Base-by-base conservation (phyloP, 1,284 basidiomycete species). In the Papiliotrema fonsecae region DNA sequence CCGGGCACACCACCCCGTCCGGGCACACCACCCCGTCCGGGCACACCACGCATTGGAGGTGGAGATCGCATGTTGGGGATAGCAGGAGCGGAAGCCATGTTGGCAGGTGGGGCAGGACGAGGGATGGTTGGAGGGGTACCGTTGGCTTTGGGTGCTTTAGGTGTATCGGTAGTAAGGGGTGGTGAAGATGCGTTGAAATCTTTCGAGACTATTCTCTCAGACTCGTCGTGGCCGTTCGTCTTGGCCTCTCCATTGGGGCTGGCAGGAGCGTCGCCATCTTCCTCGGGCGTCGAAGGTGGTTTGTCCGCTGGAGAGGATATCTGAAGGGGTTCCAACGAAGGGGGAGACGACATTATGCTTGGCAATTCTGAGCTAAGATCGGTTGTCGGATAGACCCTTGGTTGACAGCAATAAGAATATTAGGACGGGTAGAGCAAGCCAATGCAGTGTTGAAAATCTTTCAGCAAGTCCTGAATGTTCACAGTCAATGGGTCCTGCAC, bases 281-380 rank as follows among this genome's bases (percentile, higher is more conserved):
- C n/a, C n/a, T n/a, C n/a, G n/a, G n/a, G n/a, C n/a, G n/a, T n/a
- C n/a, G n/a, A n/a, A n/a, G 30, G 30, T 9, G 30, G 30, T 16
- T 31, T 9, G 16, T 31, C 30, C 10, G 30, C 30, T 10, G 30
- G 30, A 31, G 30, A 31, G 30, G 53, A 30, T 21, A 55, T 46
- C 16, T 52, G 36, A 16, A 52, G 47, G 11, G 44, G 18, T 9
- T 52, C 49, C 13, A 56, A 47, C 6, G 54, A 51, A n/a, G 51
- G 49, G 27, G 57, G 57, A 10, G 45, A 50, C 10, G 57, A 54
- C 54, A 56, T 58, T 26, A 19, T 49, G 39, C 14, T 24, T 4
- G 18, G 25, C 28, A 34, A 24, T 38, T n/a, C 35, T 34, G n/a
- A 25, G 45, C 7, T 19, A 27, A 27, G 21, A 19, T 27, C n/a